Evolutionary conservation across 306 rosid genomes (phyloP), one percentile per base, ranked within the genome.

Genomic region (Malus fusca): DNA sequence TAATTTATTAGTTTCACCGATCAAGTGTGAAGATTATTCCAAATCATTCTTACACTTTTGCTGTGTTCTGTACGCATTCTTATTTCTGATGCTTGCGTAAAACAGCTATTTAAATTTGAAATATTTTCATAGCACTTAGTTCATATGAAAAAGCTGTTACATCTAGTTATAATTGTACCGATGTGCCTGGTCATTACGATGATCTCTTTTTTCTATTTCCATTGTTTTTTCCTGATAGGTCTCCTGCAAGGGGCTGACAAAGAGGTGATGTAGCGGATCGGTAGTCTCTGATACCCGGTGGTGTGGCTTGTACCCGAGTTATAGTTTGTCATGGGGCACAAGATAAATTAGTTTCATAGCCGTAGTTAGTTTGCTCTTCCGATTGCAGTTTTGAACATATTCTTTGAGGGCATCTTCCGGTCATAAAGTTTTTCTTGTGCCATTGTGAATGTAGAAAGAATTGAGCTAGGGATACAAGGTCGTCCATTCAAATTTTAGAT

Each of bases 401-500:
- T 88, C 88, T 89, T 77, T 83, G 73, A 88, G 82, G 82, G 84
- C 68, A 68, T 75, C 72, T 69, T 77, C 87, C 79, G 80, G 11
- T 62, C 80, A 78, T 74, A 25, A 56, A 77, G 30, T 68, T 83
- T 55, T 79, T 76, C 48, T 72, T 66, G 83, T 84, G 81, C 82
- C 87, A 42, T 61, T 82, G 85, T 85, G 93, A 84, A 87, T 84
- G 96, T 90, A 86, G 92, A 81, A 78, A 82, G 82, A 84, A 75
- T 74, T 82, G 82, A 88, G 76, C 80, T 73, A 80, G 76, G 64
- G 79, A 84, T 79, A 44, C 11, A 62, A 8, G 26, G 79, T 66
- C 46, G 19, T 77, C 53, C 65, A 77, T 74, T 71, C 56, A 81
- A 84, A 79, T 82, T 84, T 77, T 87, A 84, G 87, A 23, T 74